Evolutionary conservation across 108 stramenopile species (phyloP), one percentile per base, ranked within the genome.

Genomic region (Pseudonitzschia multistriata): DNA sequence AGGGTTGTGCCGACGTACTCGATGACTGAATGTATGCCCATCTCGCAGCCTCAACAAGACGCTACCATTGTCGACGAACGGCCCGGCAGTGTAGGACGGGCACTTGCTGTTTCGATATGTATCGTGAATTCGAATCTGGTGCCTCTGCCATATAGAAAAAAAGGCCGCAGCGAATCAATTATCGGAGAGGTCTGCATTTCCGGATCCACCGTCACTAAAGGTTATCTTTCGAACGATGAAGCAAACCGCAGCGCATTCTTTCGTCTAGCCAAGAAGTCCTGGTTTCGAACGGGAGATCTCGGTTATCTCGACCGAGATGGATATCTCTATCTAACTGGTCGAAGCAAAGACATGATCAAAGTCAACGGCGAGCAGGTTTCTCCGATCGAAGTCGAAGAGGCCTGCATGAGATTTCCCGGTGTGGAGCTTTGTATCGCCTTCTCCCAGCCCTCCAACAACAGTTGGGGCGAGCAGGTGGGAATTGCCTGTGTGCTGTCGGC

Each of bases 291-390:
- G 25, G 78, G 72, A 29, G 72, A 79, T 45, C 34, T 73, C 42
- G 83, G 87, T 15, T 72, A 67, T 53, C 54, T 88, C 25, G 83
- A 88, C 67, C 62, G 60, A 56, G 81, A 80, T 39, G 81, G 83
- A 17, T 85, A 72, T 54, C 66, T 88, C 19, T 69, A 67, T 35
- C 70, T 88, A 56, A 75, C 75, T 6, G 87, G 83, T 15, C 71
- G 87, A 10, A 67, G 49, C 37, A 88, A 88, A 66, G 87, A 88
- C 42, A 66, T 88, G 17, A 85, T 88, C 68, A 88, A 84, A 19
- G 72, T 81, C 37, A 81, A 83, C 29, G 87, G 87, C 22, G 87
- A 88, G 62, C 71, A 74, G 14, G 71, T 88, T 15, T 72, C 68
- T 40, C 83, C 82, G 13, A 64, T 82, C 22, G 79, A 81, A 25